phyloP scores from a whole-genome alignment of 306 rosid genomes.

The Astragalus membranaceus region DNA sequence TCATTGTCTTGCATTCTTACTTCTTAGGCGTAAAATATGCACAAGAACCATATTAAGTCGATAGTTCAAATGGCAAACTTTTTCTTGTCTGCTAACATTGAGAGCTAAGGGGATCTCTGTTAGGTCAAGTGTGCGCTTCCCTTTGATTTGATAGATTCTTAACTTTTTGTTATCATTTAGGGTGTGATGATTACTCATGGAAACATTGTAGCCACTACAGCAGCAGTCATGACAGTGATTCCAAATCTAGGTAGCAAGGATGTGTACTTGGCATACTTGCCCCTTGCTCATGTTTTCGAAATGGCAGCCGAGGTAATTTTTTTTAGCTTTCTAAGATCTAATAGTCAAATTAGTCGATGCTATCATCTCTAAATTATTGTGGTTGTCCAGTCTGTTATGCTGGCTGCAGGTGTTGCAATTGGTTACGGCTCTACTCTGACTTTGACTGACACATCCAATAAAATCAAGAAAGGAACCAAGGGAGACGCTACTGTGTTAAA shows the following conservation, averaged over 20 bases:
- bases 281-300: conserved; percentile 93
- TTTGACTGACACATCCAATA: conserved; percentile 73
- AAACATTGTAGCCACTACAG: conserved; percentile 75
- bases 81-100: neutral
- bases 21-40: conserved; percentile 1
- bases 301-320: conserved; percentile 82
- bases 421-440: conserved; percentile 82
- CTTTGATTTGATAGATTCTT: conserved; percentile 8
- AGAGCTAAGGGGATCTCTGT: neutral
- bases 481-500: conserved; percentile 70
- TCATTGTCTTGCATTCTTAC: conserved; percentile 2
- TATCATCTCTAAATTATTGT: conserved; percentile 22
- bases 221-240: conserved; percentile 70
- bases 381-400: conserved; percentile 73
- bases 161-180: conserved; percentile 33
- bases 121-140: neutral
- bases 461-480: conserved; percentile 84
- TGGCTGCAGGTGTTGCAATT: conserved; percentile 62
- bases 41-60: neutral
- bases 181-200: conserved; percentile 97
- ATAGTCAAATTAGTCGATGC: neutral
- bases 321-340: conserved; percentile 1
- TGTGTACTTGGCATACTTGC: conserved; percentile 84
- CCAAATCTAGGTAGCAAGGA: conserved; percentile 59
- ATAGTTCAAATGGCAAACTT: neutral